These are phyloP conservation scores for Alternaria conjuncta DNA, from an alignment of 2,329 filamentous ascomycete genomes.

Conservation along the genomic window DNA sequence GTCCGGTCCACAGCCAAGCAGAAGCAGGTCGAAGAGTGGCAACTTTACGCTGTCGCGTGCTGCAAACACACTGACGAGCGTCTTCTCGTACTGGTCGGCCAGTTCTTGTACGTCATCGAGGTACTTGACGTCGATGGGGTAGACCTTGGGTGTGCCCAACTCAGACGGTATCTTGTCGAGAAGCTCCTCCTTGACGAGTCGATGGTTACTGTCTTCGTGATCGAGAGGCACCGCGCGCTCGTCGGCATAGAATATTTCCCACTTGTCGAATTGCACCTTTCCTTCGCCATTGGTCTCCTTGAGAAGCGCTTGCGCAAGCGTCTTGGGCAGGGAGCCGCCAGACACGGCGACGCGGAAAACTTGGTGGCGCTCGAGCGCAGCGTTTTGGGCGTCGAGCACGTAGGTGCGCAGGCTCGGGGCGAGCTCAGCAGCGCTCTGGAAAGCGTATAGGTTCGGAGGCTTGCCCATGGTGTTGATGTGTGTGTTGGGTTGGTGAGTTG, in stretches of 20 bases:
- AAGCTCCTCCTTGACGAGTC: slow-evolving; percentile 82
- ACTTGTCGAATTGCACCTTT: slow-evolving; percentile 77
- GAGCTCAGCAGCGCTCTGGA: slow-evolving; percentile 71
- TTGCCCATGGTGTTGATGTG: slow-evolving; percentile 45
- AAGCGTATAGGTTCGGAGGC: slow-evolving; percentile 75
- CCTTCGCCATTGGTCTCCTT: slow-evolving; percentile 63
- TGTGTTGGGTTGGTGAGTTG: slow-evolving; percentile 13
- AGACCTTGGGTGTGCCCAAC: slow-evolving; percentile 72
- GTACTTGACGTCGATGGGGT: slow-evolving; percentile 74
- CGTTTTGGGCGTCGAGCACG: slow-evolving; percentile 80
- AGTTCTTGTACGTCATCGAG: slow-evolving; percentile 86
- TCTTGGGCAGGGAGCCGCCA: slow-evolving; percentile 89
- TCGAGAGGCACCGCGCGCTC: slow-evolving; percentile 93
- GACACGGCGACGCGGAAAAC: slow-evolving; percentile 92
- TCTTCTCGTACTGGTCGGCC: slow-evolving; percentile 91
- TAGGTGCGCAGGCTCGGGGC: slow-evolving; percentile 81
- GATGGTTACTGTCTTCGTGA: slow-evolving; percentile 94
- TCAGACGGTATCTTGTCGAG: slow-evolving; percentile 82
- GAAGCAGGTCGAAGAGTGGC: slow-evolving; percentile 91
- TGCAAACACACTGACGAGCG: slow-evolving; percentile 84
- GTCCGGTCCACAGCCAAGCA: slow-evolving; percentile 93
- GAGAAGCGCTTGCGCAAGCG: slow-evolving; percentile 83
- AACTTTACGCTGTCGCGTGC: slow-evolving; percentile 92
- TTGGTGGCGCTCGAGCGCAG: slow-evolving; percentile 78
- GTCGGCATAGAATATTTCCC: slow-evolving; percentile 99